Evolutionary conservation across 257 asterid genomes (phyloP).

Genomic region (Marsdenia floribunda): DNA sequence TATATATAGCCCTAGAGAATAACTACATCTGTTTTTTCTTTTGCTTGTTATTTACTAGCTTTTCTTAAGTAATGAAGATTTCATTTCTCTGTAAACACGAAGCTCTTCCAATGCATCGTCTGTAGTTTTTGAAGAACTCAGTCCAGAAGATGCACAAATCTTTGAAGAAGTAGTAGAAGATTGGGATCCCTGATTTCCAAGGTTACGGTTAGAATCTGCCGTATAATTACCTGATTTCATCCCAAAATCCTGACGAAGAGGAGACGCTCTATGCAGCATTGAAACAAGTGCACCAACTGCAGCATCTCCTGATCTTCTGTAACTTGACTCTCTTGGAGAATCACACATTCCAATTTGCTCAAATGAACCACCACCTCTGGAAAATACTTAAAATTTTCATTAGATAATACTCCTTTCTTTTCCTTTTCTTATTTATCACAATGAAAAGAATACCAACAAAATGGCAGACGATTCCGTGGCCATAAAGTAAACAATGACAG

Average conservation of each 20-base stretch:
- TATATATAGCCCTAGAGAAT: no score
- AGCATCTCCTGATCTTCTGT: conserved; percentile 54
- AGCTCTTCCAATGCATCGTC: conserved; percentile 78
- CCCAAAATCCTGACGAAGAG: conserved; percentile 44
- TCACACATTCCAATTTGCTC: conserved; percentile 39
- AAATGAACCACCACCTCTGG: conserved; percentile 51
- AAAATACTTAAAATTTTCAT: conserved; percentile 19
- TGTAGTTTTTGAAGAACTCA: conserved; percentile 44
- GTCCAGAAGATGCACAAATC: conserved; percentile 35
- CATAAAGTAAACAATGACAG: no score
- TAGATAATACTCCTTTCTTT: not conserved
- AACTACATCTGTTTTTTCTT: no score
- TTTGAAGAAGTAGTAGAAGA: conserved; percentile 11
- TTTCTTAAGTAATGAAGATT: conserved; percentile 37
- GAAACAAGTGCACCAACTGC: conserved; percentile 65
- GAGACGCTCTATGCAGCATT: conserved; percentile 74
- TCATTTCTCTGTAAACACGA: conserved; percentile 40
- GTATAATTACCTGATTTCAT: conserved; percentile 13
- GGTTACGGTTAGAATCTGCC: conserved; percentile 17
- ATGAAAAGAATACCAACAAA: no score
- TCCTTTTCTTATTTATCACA: no score
- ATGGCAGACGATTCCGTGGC: no score
- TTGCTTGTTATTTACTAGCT: not conserved
- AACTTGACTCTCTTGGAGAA: conserved; percentile 22
- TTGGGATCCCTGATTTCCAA: conserved; percentile 18